A percentile compares a stretch with the other conserved stretches of the same genome.
Evolutionary conservation across 2,329 filamentous ascomycete genomes (phyloP).

Genomic region (Herpotrichia juniperi): DNA sequence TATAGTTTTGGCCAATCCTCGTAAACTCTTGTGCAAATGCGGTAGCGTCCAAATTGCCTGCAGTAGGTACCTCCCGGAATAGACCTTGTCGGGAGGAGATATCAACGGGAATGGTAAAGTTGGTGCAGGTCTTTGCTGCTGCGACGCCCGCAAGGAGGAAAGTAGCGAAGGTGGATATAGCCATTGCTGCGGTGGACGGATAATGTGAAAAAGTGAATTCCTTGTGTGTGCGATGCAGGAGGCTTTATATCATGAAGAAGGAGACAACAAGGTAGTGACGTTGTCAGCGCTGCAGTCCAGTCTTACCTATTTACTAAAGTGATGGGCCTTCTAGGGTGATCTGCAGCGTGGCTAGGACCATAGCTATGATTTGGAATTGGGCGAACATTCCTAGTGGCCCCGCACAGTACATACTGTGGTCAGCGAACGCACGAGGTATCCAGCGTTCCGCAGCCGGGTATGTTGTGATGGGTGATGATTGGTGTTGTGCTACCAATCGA

Average conservation of each 20-base stretch:
- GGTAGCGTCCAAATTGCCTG: slow-evolving; percentile 62
- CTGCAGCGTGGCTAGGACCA: neutral
- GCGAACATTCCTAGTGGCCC: neutral
- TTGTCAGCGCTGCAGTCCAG: neutral
- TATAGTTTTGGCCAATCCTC: slow-evolving; percentile 59
- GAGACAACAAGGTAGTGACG: neutral
- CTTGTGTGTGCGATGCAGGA: neutral
- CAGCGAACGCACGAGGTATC: neutral
- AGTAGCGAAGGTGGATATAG: neutral
- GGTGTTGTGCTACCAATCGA: neutral
- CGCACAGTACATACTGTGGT: neutral
- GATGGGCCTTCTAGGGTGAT: neutral
- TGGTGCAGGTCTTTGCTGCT: slow-evolving; percentile 47
- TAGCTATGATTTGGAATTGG: neutral
- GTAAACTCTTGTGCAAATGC: slow-evolving; percentile 61
- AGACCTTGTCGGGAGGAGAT: slow-evolving; percentile 61
- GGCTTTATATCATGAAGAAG: neutral
- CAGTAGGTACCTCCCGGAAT: slow-evolving; percentile 57
- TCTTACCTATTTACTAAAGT: neutral
- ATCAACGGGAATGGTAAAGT: slow-evolving; percentile 63
- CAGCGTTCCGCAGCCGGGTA: neutral
- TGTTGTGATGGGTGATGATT: neutral
- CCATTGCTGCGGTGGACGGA: neutral
- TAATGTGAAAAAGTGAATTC: neutral
- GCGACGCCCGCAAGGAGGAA: slow-evolving; percentile 23